Evolutionary conservation across 2,329 filamentous ascomycete species (phyloP).

Genomic region (Claviceps pusilla): DNA sequence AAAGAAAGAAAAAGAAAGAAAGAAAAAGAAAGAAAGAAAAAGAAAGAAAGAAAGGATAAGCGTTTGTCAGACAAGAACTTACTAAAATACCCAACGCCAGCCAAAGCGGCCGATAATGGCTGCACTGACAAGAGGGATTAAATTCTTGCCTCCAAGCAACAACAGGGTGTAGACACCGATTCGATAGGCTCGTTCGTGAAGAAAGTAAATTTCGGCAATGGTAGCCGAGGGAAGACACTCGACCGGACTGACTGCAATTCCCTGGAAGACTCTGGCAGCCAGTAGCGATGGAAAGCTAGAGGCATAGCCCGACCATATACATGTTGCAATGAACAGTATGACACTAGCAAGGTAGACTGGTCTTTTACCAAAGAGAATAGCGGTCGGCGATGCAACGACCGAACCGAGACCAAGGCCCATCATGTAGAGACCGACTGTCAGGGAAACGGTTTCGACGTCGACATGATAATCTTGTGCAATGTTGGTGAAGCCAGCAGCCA

Average conservation of each 20-base stretch:
- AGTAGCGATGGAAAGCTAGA: constrained; percentile 67
- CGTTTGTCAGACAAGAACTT: constrained; percentile 15
- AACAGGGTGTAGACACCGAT: constrained; percentile 87
- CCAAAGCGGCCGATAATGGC: constrained; percentile 60
- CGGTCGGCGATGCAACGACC: constrained; percentile 74
- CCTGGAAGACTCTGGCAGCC: constrained; percentile 72
- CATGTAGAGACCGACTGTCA: constrained; percentile 91
- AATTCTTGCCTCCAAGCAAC: constrained; percentile 78
- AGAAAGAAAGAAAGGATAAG: too few species aligned
- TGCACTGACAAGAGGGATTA: constrained; percentile 76
- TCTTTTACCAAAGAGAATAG: constrained; percentile 79
- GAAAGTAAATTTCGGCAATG: constrained; percentile 89
- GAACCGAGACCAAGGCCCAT: constrained; percentile 77
- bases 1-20: too few species aligned
- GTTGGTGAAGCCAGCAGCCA: constrained; percentile 78
- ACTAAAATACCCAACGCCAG: constrained; percentile 91
- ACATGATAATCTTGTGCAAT: constrained; percentile 54
- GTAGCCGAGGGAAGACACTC: constrained; percentile 88
- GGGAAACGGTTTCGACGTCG: constrained; percentile 55
- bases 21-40: not conserved
- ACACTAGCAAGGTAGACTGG: constrained; percentile 73
- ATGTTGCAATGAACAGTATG: constrained; percentile 60
- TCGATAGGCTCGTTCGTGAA: constrained; percentile 85
- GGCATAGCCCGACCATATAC: constrained; percentile 76
- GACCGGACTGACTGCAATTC: constrained; percentile 74